A percentile compares a stretch with the other conserved stretches of the same genome.
Conservation (phyloP, 31 red algal species). For the Odonthalia washingtoniensis region DNA sequence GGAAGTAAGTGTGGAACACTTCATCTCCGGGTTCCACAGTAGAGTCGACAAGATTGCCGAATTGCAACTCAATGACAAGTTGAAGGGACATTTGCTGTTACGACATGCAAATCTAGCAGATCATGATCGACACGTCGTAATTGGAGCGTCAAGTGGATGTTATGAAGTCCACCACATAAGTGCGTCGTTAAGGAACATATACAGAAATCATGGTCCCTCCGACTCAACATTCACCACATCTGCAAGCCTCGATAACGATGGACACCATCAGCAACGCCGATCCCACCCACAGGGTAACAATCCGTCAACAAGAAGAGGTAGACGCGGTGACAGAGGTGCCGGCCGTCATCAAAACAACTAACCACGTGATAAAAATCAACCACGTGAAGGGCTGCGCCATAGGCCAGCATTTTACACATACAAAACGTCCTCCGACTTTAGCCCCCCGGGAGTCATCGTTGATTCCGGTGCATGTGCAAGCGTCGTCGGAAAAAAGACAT, state of each 20-base stretch:
- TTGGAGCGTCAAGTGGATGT: neutral
- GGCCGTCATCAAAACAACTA: no score
- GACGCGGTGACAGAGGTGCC: no score
- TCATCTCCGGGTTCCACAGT: neutral
- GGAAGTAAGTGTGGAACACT: neutral
- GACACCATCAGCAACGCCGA: no score
- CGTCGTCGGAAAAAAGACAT: neutral
- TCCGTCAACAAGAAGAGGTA: no score
- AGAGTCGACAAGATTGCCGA: neutral
- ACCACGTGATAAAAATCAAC: no score
- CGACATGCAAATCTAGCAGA: neutral
- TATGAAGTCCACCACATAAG: neutral
- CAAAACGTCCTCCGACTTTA: neutral
- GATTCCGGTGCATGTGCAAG: neutral
- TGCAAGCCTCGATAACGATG: no score
- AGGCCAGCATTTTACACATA: neutral
- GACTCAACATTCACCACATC: no score
- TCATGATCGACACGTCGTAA: neutral
- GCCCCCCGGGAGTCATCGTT: neutral
- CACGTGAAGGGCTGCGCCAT: no score
- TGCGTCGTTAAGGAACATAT: neutral
- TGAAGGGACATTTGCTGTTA: neutral
- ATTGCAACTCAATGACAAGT: neutral
- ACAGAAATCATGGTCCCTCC: no score
- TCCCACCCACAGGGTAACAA: no score